phyloP scores from a whole-genome alignment of 108 stramenopile genomes.

The Epipyxis sp. region DNA sequence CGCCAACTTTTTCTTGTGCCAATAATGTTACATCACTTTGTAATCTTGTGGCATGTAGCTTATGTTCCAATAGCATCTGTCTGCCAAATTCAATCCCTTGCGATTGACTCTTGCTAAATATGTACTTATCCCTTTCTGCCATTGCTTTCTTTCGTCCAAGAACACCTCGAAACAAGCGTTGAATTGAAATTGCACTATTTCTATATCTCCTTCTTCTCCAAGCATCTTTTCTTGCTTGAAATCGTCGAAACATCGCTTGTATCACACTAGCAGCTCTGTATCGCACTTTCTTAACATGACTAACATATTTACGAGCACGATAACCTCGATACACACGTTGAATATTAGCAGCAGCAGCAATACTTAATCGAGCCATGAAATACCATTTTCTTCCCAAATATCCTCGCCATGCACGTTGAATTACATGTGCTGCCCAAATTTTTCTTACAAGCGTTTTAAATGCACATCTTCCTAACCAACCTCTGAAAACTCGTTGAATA shows the following conservation, averaged over 20 bases:
- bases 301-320: slow-evolving; percentile 36
- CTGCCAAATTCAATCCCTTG: slow-evolving; percentile 79
- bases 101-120: slow-evolving; percentile 72
- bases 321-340: slow-evolving; percentile 64
- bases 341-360: slow-evolving; percentile 46
- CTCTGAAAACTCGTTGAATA: slow-evolving; percentile 66
- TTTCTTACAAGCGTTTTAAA: slow-evolving; percentile 59
- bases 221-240: slow-evolving; percentile 46
- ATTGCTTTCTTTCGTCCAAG: slow-evolving; percentile 63
- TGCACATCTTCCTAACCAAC: slow-evolving; percentile 61
- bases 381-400: slow-evolving; percentile 50
- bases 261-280: slow-evolving; percentile 32
- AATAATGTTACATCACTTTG: slow-evolving; percentile 73
- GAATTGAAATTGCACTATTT: slow-evolving; percentile 57
- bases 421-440: slow-evolving; percentile 71
- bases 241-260: slow-evolving; percentile 61
- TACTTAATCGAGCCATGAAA: slow-evolving; percentile 38
- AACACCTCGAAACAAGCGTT: slow-evolving; percentile 67
- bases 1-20: slow-evolving; percentile 69
- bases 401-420: slow-evolving; percentile 72
- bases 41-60: slow-evolving; percentile 76
- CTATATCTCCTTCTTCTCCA: slow-evolving; percentile 47
- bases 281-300: not conserved
- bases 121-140: slow-evolving; percentile 72
- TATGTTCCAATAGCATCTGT: slow-evolving; percentile 82